A percentile compares a stretch with the other conserved stretches of the same genome.
Conservation (phyloP, 257 asterid species). For the Solanum pinnatisectum region DNA sequence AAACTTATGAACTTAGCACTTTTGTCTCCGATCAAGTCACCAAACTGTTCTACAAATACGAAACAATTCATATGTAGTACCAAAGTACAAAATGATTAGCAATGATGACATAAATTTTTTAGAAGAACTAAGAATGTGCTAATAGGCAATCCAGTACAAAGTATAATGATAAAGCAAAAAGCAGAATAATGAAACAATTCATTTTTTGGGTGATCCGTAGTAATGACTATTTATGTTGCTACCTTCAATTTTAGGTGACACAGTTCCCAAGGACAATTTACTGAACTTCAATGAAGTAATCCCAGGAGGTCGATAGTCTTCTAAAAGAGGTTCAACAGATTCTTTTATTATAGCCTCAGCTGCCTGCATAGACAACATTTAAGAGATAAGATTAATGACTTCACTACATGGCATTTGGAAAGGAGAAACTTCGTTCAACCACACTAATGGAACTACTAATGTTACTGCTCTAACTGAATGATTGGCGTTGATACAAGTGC, state of each 20-base stretch:
- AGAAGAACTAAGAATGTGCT: neutral
- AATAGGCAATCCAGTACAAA: neutral
- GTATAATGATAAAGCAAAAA: neutral
- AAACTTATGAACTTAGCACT: neutral
- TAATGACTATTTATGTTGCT: neutral
- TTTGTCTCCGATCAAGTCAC: neutral
- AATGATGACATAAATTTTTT: neutral
- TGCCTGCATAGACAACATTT: slow-evolving; percentile 47
- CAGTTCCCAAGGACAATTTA: slow-evolving; percentile 90
- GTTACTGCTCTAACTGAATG: neutral
- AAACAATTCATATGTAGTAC: neutral
- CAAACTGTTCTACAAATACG: neutral
- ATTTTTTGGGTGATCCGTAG: neutral
- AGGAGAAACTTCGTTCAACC: neutral
- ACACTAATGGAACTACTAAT: neutral
- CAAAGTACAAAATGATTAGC: neutral
- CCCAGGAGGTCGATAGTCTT: slow-evolving; percentile 90
- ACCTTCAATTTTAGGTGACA: slow-evolving; percentile 99
- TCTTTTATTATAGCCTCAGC: slow-evolving; percentile 90
- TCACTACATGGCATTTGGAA: neutral
- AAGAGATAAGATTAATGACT: neutral
- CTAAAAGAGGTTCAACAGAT: slow-evolving; percentile 92
- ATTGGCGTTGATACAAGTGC: neutral
- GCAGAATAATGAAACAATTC: neutral
- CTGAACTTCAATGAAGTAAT: slow-evolving; percentile 81